Base-by-base conservation (phyloP, 106 monocot species). In the Posidonia australis region DNA sequence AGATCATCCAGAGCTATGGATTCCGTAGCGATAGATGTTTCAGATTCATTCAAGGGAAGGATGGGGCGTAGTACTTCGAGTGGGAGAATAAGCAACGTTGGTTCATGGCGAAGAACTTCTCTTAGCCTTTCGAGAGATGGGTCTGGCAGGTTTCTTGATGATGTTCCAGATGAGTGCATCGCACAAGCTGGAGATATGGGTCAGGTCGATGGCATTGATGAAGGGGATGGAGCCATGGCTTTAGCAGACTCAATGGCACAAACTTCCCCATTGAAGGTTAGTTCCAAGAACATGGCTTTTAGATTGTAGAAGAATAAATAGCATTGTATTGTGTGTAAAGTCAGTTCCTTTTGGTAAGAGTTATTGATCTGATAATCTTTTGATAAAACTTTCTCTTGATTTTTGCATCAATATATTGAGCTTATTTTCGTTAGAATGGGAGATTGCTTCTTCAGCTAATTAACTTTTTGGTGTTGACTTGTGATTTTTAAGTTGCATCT, bases 71-170 rank as follows among this genome's bases (percentile, higher is more conserved):
- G 28, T 47, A 31, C 66, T 58, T 81, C 81, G 3, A 46, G 28
- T 30, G 54, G 66, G 20, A 54, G 67, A 30, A 16, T 19, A 0
- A 45, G n/a, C 21, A 58, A 72, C 13, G 5, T 20, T 0, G 32
- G 47, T 28, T 67, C 70, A 2, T 76, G 63, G 68, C 20, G 61
- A 53, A 58, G 71, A 58, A n/a, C n/a, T n/a, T 78, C 78, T 46
- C 0, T 51, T 24, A 66, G 28, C 28, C 63, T 72, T 26, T 75
- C 67, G 1, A 23, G 48, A 60, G 67, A 44, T 0, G 41, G 66
- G 16, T 72, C 68, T 21, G 52, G 18, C 5, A n/a, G 47, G 23
- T 36, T 7, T 7, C 13, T 62, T 12, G 76, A 64, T 24, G 76
- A 29, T 17, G 21, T 69, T 63, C 75, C 69, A 21, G 52, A 51